These are phyloP conservation scores for Bidens hawaiensis DNA, from an alignment of 140 eudicot genomes.

Conservation along the genomic window DNA sequence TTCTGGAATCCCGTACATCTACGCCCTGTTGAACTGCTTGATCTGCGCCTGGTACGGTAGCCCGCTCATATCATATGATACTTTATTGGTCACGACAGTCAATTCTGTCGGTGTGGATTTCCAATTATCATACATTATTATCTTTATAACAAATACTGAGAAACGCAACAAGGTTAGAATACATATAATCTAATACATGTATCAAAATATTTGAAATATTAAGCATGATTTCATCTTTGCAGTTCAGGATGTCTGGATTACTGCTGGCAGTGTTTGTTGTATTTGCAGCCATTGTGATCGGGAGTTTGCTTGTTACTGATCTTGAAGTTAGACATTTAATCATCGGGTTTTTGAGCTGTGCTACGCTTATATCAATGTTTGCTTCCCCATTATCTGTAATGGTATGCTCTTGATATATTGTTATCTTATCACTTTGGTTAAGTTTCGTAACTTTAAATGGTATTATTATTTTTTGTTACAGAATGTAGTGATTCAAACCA, in stretches of 20 bases:
- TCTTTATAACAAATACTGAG: constrained; percentile 60
- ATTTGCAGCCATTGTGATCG: constrained; percentile 45
- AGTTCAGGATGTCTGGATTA: constrained; percentile 61
- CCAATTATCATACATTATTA: constrained; percentile 49
- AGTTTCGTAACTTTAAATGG: no score
- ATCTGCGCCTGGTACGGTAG: constrained; percentile 87
- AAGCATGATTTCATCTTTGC: constrained; percentile 25
- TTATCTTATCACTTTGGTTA: neutral
- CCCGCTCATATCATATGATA: constrained; percentile 67
- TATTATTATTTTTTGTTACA: constrained; percentile 23
- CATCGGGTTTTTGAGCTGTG: constrained; percentile 58
- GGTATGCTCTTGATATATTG: constrained; percentile 23
- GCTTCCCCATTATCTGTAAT: constrained; percentile 79
- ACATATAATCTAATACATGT: neutral
- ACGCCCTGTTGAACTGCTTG: constrained; percentile 82
- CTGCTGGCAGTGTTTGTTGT: constrained; percentile 44
- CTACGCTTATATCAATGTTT: constrained; percentile 79
- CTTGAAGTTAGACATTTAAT: constrained; percentile 40
- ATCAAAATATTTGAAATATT: neutral
- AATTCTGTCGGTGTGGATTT: constrained; percentile 78
- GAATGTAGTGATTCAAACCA: constrained; percentile 77
- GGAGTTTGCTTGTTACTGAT: constrained; percentile 50
- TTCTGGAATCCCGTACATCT: constrained; percentile 73
- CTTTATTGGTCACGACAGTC: constrained; percentile 66
- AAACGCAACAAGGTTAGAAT: constrained; percentile 51